Base-by-base conservation (phyloP, 495 filamentous ascomycete species). In the Tuber umbilicatum region DNA sequence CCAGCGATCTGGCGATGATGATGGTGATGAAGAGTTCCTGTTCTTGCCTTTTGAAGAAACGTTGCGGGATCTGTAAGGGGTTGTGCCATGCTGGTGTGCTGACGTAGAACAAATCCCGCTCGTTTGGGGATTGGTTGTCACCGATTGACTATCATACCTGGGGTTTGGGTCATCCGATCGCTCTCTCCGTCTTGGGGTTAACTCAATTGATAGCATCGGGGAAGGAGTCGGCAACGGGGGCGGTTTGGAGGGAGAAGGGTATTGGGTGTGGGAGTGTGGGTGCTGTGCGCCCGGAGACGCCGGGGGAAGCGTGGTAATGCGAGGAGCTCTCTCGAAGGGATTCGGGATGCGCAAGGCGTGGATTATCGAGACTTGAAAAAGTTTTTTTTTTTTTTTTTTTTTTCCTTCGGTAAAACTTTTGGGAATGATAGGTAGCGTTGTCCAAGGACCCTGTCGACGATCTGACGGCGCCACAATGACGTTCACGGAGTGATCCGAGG, bases 391-490 rank as follows among this genome's bases (percentile, higher is more conserved):
- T n/a, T n/a, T n/a, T n/a, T n/a, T n/a, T n/a, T n/a, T n/a, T n/a
- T n/a, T n/a, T n/a, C n/a, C n/a, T n/a, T n/a, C n/a, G 5, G 0
- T 16, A 55, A 7, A 40, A 40, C 2, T 2, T 5, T 39, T 39
- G 50, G 14, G 23, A 55, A 6, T 12, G 0, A 3, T 35, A 14
- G 27, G 16, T 64, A 31, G 23, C 5, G 27, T 16, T 16, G 10
- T 31, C 55, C 27, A 64, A 64, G 12, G 12, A 64, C 55, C 55
- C 55, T 64, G 55, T 2, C 14, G 55, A 27, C 55, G 55, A 64
- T 64, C 55, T 64, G 55, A 64, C 27, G 55, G 55, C 55, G 55
- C 55, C 27, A 64, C 55, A 64, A 31, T 64, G 55, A 64, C 27
- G 55, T 35, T 35, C 55, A 64, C 2, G 55, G 55, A 31, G 27